Evolutionary conservation across 768 basidiomycete genomes (phyloP), one percentile per base, ranked within the genome.

Genomic region (Cystobasidium tubakii): DNA sequence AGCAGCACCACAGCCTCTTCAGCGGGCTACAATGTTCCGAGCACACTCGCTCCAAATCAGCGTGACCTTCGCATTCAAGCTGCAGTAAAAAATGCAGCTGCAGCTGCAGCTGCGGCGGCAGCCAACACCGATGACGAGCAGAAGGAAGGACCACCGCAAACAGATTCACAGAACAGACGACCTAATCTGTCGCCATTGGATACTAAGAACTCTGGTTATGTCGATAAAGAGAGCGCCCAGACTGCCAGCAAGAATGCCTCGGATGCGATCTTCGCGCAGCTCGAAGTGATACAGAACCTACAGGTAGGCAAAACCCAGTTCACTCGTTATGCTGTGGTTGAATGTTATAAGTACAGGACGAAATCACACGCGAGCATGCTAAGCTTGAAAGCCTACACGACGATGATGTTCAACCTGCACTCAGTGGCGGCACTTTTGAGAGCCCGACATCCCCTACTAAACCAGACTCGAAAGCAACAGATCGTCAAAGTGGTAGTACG

Each of bases 281-380:
- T 67, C 27, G 31, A 67, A 15, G 50, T 43, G n/a, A 67, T 67
- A 42, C 66, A 67, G 50, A 29, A 46, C 36, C 66, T 67, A 43
- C 66, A 67, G 66, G 66, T 67, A 39, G n/a, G n/a, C n/a, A n/a
- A n/a, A n/a, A n/a, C n/a, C n/a, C n/a, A n/a, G n/a, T n/a, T n/a
- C n/a, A n/a, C n/a, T n/a, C n/a, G n/a, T n/a, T n/a, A n/a, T n/a
- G n/a, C n/a, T n/a, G n/a, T n/a, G n/a, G 15, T 27, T 13, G 31
- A 29, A 12, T 36, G 23, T 39, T 42, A 12, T 21, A 27, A 1
- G 13, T 31, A 54, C 25, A 67, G 66, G 50, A 33, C 15, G 66
- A 67, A n/a, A 67, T 67, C 66, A 53, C 66, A 9, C 42, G 42
- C 6, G 66, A 67, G 29, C 66, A 67, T 53, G 34, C 43, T 9